Base-by-base conservation (phyloP, 192 early-diverging fungal genomes). In the Podila epicladia region DNA sequence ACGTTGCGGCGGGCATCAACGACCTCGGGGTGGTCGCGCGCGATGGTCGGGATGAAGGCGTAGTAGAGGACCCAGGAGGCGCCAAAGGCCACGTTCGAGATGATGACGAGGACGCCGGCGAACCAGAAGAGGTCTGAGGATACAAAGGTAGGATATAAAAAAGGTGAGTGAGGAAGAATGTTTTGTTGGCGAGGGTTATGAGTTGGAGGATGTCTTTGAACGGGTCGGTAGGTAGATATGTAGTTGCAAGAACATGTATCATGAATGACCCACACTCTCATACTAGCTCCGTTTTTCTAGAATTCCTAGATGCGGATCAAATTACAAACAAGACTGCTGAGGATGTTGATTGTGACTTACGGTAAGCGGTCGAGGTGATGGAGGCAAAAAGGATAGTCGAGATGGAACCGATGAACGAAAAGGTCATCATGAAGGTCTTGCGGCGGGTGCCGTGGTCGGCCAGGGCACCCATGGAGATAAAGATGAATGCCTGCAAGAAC, bases 51-150 rank as follows among this genome's bases (percentile, higher is more conserved):
- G 71, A 89, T 74, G 66, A 88, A 89, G 31, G 85, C 84, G 5
- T 87, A 83, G 45, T 85, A 89, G 35, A 89, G 79, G n/a, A 89
- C 88, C 72, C 67, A 77, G 41, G 70, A 74, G 28, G 84, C 82
- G 12, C 88, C 88, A 50, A 82, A 89, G 19, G 74, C 73, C 9
- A 89, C 64, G 57, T 80, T 85, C 11, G 84, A 74, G 49, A 85
- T 75, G 41, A 79, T 80, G 8, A 74, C 69, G 19, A 87, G 65
- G 2, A 84, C 48, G 20, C 84, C 84, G 32, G 85, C 84, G 32
- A 77, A 65, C 74, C 79, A 80, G 67, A 74, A 87, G 58, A 85
- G 64, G 17, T 63, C 82, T 29, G 3, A 29, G 29, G 29, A 29
- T 74, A 73, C 55, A 28, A 6, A 5, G 15, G 11, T 9, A 35